These are phyloP conservation scores for Geranium rotundifolium DNA, from an alignment of 345 rosid species.

Conservation along the genomic window DNA sequence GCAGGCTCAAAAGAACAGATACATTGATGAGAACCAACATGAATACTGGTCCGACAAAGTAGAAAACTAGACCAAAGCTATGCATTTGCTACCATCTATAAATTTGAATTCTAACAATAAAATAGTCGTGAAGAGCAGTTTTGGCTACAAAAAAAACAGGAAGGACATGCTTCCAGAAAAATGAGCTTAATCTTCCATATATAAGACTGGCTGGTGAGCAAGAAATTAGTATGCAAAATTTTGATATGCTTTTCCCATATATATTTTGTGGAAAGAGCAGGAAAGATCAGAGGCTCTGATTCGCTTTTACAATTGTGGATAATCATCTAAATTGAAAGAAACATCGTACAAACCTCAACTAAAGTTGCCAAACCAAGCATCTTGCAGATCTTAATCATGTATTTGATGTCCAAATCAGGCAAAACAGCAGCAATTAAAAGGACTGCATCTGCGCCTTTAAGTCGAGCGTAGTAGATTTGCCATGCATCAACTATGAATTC, in stretches of 20 bases:
- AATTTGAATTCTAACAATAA: neutral
- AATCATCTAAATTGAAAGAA: neutral
- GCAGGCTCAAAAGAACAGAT: neutral
- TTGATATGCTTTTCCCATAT: no score
- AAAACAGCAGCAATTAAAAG: slow-evolving; percentile 84
- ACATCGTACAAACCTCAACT: slow-evolving; percentile 40
- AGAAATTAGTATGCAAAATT: neutral
- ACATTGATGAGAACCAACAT: neutral
- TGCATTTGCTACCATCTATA: neutral
- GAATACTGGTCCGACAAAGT: neutral
- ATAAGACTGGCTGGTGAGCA: neutral
- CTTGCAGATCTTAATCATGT: slow-evolving; percentile 87
- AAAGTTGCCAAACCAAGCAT: slow-evolving; percentile 79
- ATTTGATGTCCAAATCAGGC: slow-evolving; percentile 85
- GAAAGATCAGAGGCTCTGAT: neutral
- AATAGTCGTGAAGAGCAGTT: neutral
- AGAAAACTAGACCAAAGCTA: neutral
- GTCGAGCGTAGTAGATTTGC: slow-evolving; percentile 84
- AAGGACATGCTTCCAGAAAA: neutral
- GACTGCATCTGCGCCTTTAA: slow-evolving; percentile 84
- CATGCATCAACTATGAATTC: slow-evolving; percentile 83
- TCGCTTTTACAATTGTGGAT: neutral
- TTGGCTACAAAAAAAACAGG: neutral
- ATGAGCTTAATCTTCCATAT: neutral
- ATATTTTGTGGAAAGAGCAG: neutral